Evolutionary conservation across 495 filamentous ascomycete genomes (phyloP), one percentile per base, ranked within the genome.

Genomic region (Penicillium alfredii): DNA sequence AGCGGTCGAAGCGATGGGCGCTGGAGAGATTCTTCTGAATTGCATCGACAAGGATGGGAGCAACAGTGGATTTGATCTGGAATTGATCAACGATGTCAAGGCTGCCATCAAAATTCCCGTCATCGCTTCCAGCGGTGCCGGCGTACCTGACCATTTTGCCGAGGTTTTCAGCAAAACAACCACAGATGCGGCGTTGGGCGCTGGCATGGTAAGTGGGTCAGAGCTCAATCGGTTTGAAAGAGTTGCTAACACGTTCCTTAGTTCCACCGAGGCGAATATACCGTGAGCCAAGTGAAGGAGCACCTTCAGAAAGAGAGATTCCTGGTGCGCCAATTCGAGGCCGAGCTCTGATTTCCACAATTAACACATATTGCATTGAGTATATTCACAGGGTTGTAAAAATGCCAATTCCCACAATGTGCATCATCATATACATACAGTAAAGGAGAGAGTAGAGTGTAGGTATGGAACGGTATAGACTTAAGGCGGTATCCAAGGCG

Each of bases 21-120:
- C 86, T 1, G 92, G 92, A 12, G 92, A 98, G 68, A 86, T 97
- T 23, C 63, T 98, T 23, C 69, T 98, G 23, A 98, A 98, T 59
- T 96, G 88, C 68, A 97, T 98, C 40, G 93, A 98, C 66, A 88
- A 84, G 51, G 92, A 98, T 53, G 92, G 92, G 24, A 92, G 86
- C 38, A 95, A 93, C 58, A 85, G 79, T 56, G 92, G 92, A 2
- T 98, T 96, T 56, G 93, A 98, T 61, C 61, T 95, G 17, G 93
- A 97, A 67, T 65, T 98, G 24, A 87, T 98, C 44, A 69, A 77
- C 27, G 80, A 84, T 47, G 89, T 98, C 16, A 98, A 98, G 64
- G 63, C 56, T 19, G 75, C 84, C 4, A 71, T 93, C 42, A 83
- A 72, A 51, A 97, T 98, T 47, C 92, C 92, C 1, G 89, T 98